Percentiles rank a stretch among this genome's conserved stretches.
Evolutionary conservation across 768 basidiomycete genomes (phyloP).

Genomic region (Podaxis sp.): DNA sequence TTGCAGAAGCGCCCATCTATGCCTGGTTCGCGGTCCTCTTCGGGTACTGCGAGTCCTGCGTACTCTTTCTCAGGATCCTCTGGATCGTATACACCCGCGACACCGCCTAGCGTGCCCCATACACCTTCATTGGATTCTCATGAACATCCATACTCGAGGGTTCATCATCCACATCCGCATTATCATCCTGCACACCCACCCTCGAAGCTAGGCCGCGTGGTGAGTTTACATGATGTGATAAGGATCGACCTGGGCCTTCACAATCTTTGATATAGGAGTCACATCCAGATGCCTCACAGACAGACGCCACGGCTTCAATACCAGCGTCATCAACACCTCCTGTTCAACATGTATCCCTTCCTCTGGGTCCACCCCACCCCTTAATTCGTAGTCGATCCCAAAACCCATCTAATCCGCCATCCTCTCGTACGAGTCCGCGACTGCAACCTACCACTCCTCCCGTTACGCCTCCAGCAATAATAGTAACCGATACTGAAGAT

Average conservation of each 20-base stretch:
- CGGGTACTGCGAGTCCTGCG: slow-evolving; percentile 52
- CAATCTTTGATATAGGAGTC: slow-evolving; percentile 7
- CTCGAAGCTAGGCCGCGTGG: slow-evolving; percentile 36
- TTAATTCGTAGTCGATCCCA: slow-evolving; percentile 9
- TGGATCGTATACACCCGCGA: slow-evolving; percentile 29
- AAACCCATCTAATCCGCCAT: slow-evolving; percentile 1
- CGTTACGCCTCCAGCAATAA: slow-evolving; percentile 2
- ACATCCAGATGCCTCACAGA: slow-evolving; percentile 15
- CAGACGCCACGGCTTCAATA: not conserved
- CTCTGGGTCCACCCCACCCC: slow-evolving; percentile 3
- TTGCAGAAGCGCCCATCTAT: slow-evolving; percentile 52
- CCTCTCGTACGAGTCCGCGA: slow-evolving; percentile 7
- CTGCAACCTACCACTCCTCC: slow-evolving; percentile 7
- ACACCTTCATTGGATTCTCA: slow-evolving; percentile 22
- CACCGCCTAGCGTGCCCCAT: slow-evolving; percentile 26
- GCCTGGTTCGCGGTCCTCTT: slow-evolving; percentile 43
- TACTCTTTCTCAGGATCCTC: slow-evolving; percentile 33
- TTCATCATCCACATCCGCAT: slow-evolving; percentile 22
- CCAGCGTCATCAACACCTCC: not conserved
- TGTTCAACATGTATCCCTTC: not conserved
- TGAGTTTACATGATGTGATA: slow-evolving; percentile 22
- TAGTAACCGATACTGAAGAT: slow-evolving; percentile 7
- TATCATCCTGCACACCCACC: slow-evolving; percentile 31
- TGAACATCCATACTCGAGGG: slow-evolving; percentile 30
- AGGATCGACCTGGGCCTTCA: not conserved